Base-by-base conservation (phyloP, 1,284 basidiomycete genomes). In the Chiua sp. region DNA sequence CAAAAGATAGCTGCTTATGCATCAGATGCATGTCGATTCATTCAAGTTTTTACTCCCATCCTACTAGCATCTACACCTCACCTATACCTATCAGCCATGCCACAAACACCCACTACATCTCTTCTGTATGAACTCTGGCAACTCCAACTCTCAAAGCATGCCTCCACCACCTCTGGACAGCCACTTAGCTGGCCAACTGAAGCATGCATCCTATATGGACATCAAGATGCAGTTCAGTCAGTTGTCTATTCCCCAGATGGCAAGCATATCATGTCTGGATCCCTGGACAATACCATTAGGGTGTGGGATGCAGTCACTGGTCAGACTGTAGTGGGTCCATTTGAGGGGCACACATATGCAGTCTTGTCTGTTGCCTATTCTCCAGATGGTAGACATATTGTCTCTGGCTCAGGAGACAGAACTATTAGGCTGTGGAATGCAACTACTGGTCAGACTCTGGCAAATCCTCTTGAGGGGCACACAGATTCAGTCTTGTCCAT, bases 11-110 rank as follows among this genome's bases (percentile, higher is more conserved):
- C 51, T 16, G 49, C 15, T 4, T 7, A 59, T 7, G 59, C 56
- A 51, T 59, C 49, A 42, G 52, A 59, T n/a, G 35, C 52, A 47
- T 51, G 3, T n/a, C 37, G 22, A 7, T 57, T 57, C 32, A 49
- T 59, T 18, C 44, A 56, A 47, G 59, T 52, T 7, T 37, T 28
- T 26, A 13, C 50, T 39, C 51, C 51, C 47, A 33, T 57, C 13
- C 33, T 57, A 2, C 53, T 33, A 39, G 33, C 37, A 47, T 57
- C 50, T 16, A 57, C 51, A 3, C 44, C 44, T 26, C 51, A 57
- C 22, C 20, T 57, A 3, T 57, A 57, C 47, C 11, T 57, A 4
- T 57, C 51, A 32, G 56, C 56, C 15, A 57, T 57, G 32, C 32
- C 35, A 2, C 56, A 57, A 11, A 57, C 56, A 5, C 51, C 56